Evolutionary conservation across 768 basidiomycete species (phyloP), one percentile per base, ranked within the genome.

Genomic region (Kwoniella botswanensis): DNA sequence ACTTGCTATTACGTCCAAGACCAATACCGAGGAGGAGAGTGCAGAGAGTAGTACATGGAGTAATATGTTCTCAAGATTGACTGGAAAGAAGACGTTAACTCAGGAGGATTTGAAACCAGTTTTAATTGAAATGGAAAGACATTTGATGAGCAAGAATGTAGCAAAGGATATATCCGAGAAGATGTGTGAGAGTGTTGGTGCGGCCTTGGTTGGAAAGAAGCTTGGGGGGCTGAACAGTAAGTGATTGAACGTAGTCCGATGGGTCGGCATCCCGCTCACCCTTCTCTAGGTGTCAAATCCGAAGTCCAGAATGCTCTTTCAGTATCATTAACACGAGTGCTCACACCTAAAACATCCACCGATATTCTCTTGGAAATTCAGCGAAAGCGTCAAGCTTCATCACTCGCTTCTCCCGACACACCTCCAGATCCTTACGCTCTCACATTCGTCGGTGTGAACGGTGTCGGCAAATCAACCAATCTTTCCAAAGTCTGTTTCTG

Each of bases 401-500:
- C 91, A 0, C 88, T 91, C 21, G 82, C 93, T 29, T 85, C 91
- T 2, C 90, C 92, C 11, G 90, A 91, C 77, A 63, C 73, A 1
- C 74, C 81, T 9, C 88, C 92, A 11, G 86, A 89, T 76, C 96
- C 96, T 0, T 98, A 98, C 84, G 90, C 90, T 77, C 92, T 99
- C 77, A 91, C 94, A 0, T 99, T 99, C 82, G 94, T 98, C 53
- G 97, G 97, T 15, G 97, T 99, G 46, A 99, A 99, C 79, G 97
- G 97, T 26, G 97, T 99, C 26, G 97, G 97, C 42, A 99, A 99
- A 86, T 96, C 93, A 76, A 98, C 97, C 6, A 99, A 98, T 84
- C 85, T 99, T 53, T 93, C 92, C 54, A 99, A 99, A 86, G 96
- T 99, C 61, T 95, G 94, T 84, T 99, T 98, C 85, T 99, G 97